Percentiles rank a stretch among this genome's conserved stretches.
Evolutionary conservation across 148 eudicot species (phyloP).

Genomic region (Vaccinium myrtillus): DNA sequence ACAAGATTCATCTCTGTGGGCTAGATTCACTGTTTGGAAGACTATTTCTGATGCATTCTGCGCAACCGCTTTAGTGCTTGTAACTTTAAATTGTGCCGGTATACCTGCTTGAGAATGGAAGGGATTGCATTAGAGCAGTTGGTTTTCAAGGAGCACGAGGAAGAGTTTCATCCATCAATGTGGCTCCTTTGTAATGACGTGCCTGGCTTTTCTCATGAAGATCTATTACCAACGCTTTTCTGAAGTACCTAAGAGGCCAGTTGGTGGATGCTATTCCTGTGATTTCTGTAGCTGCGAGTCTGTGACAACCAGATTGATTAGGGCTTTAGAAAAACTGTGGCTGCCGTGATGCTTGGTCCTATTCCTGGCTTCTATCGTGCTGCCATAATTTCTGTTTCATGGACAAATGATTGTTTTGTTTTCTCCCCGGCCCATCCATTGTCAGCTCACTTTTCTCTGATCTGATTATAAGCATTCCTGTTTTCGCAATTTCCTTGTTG

Average conservation of each 20-base stretch:
- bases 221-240: not conserved
- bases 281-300: not conserved
- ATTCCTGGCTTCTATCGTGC: not conserved
- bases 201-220: not conserved
- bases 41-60: not conserved
- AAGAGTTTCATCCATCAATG: not conserved
- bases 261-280: not conserved
- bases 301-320: not conserved
- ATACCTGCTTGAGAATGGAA: not conserved
- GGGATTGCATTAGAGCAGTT: not conserved
- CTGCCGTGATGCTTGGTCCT: not conserved
- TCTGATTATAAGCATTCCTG: not conserved
- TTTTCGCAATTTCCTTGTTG: not conserved
- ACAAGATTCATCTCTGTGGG: not conserved
- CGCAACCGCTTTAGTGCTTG: not conserved
- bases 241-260: not conserved
- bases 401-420: not conserved
- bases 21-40: not conserved
- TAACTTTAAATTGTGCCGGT: not conserved
- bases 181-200: not conserved
- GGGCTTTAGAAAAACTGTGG: too few species aligned
- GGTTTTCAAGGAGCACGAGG: not conserved
- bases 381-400: not conserved
- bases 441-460: not conserved
- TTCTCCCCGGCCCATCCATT: not conserved